A percentile compares a stretch with the other conserved stretches of the same genome.
Conservation (phyloP, 768 basidiomycete genomes). For the Serendipita indica region DNA sequence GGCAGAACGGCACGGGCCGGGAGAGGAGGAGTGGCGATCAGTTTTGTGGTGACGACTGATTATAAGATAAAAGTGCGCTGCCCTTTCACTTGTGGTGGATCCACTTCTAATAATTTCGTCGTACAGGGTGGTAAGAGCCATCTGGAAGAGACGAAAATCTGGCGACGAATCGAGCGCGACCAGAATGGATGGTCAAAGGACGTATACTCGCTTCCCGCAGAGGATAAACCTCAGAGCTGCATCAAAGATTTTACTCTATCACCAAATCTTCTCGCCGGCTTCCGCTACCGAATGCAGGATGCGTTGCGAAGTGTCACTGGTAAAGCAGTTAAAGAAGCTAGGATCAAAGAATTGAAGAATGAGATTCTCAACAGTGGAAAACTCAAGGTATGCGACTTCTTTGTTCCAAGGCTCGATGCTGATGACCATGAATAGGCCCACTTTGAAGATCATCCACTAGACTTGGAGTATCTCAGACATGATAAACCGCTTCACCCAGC, state of each 20-base stretch:
- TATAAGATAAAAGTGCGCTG: too few relatives aligned
- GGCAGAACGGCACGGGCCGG: constrained; percentile 96
- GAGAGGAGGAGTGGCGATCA: constrained; percentile 79
- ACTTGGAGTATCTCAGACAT: constrained; percentile 82
- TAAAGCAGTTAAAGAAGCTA: constrained; percentile 73
- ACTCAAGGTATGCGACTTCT: constrained; percentile 55
- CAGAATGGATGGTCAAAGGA: constrained; percentile 25
- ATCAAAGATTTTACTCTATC: not conserved
- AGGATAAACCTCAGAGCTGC: not conserved
- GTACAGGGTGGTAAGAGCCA: too few relatives aligned
- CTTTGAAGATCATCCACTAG: constrained; percentile 92
- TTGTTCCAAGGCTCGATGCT: not conserved
- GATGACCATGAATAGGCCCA: constrained; percentile 55
- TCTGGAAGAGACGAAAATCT: constrained; percentile 22
- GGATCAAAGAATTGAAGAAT: constrained; percentile 82
- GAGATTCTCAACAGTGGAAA: constrained; percentile 94
- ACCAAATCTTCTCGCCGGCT: constrained; percentile 26
- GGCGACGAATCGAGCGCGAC: constrained; percentile 50
- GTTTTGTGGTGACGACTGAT: constrained; percentile 55
- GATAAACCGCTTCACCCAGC: constrained; percentile 89
- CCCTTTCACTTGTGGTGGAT: too few relatives aligned
- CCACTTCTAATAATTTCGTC: too few relatives aligned
- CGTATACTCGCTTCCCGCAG: not conserved
- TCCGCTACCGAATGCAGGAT: constrained; percentile 96
- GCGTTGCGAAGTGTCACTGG: constrained; percentile 79